Base-by-base conservation (phyloP, 164 flowering plant species). In the Nelumbo lutea region DNA sequence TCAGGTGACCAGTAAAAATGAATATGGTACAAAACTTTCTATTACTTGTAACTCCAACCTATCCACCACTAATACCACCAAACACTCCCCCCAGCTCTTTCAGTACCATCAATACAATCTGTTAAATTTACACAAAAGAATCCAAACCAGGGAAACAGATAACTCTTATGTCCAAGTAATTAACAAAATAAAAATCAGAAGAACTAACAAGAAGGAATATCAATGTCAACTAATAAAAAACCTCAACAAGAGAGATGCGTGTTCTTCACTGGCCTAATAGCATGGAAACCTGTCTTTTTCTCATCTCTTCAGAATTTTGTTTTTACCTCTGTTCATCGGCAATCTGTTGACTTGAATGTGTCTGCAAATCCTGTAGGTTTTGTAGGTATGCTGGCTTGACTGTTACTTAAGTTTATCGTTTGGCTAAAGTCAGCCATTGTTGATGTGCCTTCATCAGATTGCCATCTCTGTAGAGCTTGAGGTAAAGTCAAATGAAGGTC, bases 371-470 rank as follows among this genome's bases (percentile, higher is more conserved):
- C 83, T 4, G 76, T 52, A 42, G 88, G 86, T 67, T 81, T 78
- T 6, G 81, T 39, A 4, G 86, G 82, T 43, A 86, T 80, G 70
- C 87, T 84, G 4, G 86, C 74, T 52, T 82, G 84, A 2, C 81
- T 71, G 59, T 52, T 53, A 1, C 42, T 60, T 14, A 51, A 6
- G 41, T 51, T 69, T 11, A 47, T 52, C n/a, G 7, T 55, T 43
- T 75, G 76, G n/a, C 83, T 70, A 13, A 3, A 3, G 57, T 56
- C 66, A 5, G 59, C 67, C 79, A 78, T 79, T 9, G 76, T 73
- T 0, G 83, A 73, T 58, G 77, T 66, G 38, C 79, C 78, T 57
- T 80, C 83, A 55, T 67, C 63, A 44, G 76, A 64, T 66, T 74
- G 79, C 88, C 86, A 85, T 70, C 74, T 70, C 64, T 75, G 46